Base-by-base conservation (phyloP, 116 monocot species). In the Thalassia testudinum region DNA sequence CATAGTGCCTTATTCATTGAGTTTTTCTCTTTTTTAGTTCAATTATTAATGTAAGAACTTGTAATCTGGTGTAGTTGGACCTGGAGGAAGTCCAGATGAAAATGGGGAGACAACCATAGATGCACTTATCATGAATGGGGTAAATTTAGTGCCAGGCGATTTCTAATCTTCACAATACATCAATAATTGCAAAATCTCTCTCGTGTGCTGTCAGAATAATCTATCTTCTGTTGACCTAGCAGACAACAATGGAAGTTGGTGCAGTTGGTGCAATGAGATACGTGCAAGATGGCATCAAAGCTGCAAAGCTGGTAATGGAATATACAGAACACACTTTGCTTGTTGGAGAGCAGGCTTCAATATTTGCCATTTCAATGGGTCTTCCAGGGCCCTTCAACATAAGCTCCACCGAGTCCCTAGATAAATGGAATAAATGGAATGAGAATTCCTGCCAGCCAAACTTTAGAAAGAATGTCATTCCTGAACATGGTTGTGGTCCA, bases 51-150 rank as follows among this genome's bases (percentile, higher is more conserved):
- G n/a, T n/a, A 34, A 34, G 30, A 3, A 34, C 30, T 10, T 34
- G 30, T 34, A 10, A 34, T 34, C 10, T 34, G 30, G 44, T 49
- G 59, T 69, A 84, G 87, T 95, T 70, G 93, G 93, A 26, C 93
- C 87, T 50, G 88, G 87, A 45, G 93, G 88, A 19, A 95, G 87
- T 70, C 93, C 85, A 54, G 88, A 87, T 74, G 93, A 95, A 64
- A 95, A 95, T 74, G 93, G 93, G 58, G 93, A 95, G 71, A 95
- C 87, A 42, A 87, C 88, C 60, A 25, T 95, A 47, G 93, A 87
- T 68, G 83, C 78, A 65, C 75, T 79, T 21, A 34, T 88, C 45
- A 82, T 88, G 88, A 67, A 81, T 59, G 82, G 78, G 77, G 82
- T 78, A 78, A 78, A 7, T 49, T 55, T 24, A 17, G 7, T 45